Conservation (phyloP, 805 yeast species). For the Kurtzmaniella cleridarum region DNA sequence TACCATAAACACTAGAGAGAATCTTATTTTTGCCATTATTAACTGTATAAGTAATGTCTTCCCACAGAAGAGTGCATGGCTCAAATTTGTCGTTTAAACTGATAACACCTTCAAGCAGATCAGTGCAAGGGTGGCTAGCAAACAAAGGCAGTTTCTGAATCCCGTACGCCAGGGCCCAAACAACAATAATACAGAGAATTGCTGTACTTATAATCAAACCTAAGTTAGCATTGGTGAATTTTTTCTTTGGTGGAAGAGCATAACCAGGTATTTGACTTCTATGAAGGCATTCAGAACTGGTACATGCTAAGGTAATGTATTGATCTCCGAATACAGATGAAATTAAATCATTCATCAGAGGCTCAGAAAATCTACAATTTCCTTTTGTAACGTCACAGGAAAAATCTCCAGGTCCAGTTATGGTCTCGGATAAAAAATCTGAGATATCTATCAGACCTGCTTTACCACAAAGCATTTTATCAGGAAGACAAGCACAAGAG, state of each 20-base stretch:
- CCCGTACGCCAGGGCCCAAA: constrained; percentile 40
- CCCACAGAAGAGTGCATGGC: constrained; percentile 75
- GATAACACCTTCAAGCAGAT: constrained; percentile 26
- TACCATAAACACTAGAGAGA: constrained; percentile 62
- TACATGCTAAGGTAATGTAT: constrained; percentile 72
- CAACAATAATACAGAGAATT: constrained; percentile 35
- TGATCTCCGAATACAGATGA: constrained; percentile 94
- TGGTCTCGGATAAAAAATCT: constrained; percentile 85
- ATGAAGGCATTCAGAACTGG: constrained; percentile 88
- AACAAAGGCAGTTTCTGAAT: constrained; percentile 62
- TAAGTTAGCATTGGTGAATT: constrained; percentile 42
- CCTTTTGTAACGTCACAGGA: constrained; percentile 62
- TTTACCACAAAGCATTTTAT: constrained; percentile 88
- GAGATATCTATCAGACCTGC: constrained; percentile 91
- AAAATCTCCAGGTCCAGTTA: constrained; percentile 90
- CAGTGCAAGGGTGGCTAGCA: constrained; percentile 21
- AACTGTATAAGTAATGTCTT: constrained; percentile 57
- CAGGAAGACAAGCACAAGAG: constrained; percentile 88
- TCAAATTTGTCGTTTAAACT: constrained; percentile 40
- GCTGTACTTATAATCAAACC: constrained; percentile 41
- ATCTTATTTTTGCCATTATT: constrained; percentile 43
- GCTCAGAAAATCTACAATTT: constrained; percentile 81
- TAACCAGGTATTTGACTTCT: constrained; percentile 92
- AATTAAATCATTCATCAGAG: constrained; percentile 91
- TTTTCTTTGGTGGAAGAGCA: constrained; percentile 52